Evolutionary conservation across 331 rosid species (phyloP).

Genomic region (Quercus lobata): DNA sequence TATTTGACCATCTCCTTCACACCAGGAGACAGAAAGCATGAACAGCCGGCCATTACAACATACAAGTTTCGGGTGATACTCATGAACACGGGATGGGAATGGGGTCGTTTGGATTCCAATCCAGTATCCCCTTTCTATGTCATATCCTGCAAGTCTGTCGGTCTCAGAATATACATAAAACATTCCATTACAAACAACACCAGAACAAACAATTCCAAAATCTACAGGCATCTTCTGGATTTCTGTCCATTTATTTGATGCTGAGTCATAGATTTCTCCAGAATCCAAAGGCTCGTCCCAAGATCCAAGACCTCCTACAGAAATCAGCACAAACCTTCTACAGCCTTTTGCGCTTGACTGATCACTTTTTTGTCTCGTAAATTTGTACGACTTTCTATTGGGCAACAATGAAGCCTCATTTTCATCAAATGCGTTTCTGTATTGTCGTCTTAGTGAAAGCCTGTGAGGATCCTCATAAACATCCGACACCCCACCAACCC

Average conservation of each 20-base stretch:
- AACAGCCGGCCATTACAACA: constrained; percentile 69
- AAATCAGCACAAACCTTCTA: constrained; percentile 72
- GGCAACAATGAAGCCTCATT: constrained; percentile 49
- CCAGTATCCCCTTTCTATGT: constrained; percentile 86
- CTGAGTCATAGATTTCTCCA: constrained; percentile 86
- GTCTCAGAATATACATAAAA: constrained; percentile 89
- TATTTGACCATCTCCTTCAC: constrained; percentile 98
- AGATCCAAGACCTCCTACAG: constrained; percentile 90
- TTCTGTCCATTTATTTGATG: constrained; percentile 89
- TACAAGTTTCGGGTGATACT: constrained; percentile 91
- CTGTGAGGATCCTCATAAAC: constrained; percentile 98
- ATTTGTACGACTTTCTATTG: constrained; percentile 63
- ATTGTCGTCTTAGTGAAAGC: constrained; percentile 81
- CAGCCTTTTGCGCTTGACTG: constrained; percentile 50
- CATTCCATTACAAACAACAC: constrained; percentile 81
- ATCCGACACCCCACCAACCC: constrained; percentile 81
- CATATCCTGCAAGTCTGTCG: constrained; percentile 86
- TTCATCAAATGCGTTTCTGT: constrained; percentile 55
- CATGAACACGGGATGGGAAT: constrained; percentile 72
- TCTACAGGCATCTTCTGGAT: constrained; percentile 77
- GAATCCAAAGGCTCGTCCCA: constrained; percentile 98
- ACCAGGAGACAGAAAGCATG: constrained; percentile 96
- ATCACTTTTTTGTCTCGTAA: constrained; percentile 63
- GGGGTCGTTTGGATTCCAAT: constrained; percentile 70
- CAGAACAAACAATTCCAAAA: constrained; percentile 81